Base-by-base conservation (phyloP, 371 early-diverging fungal species). In the Mucor racemosus region DNA sequence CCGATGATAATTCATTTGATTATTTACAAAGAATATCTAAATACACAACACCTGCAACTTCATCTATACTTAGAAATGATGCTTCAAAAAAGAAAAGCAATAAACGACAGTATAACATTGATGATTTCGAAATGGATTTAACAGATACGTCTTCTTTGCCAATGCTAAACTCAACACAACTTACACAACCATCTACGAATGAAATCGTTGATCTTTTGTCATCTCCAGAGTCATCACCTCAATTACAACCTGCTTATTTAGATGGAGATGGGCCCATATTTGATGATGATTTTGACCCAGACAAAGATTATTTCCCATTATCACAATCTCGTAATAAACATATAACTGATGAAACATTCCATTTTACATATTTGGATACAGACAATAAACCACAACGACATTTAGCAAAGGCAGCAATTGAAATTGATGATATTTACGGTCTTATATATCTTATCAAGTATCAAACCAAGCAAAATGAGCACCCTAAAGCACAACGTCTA, bases 301-400 rank as follows among this genome's bases (percentile, higher is more conserved):
- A 68, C 13, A 19, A 53, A 10, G 67, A 71, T 8, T 66, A 58
- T 17, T 66, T 66, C 21, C 67, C 71, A n/a, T 14, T 63, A 15
- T 59, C 71, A 26, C 66, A 66, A 42, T 35, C 60, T 11, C 53
- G 60, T 1, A 46, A 38, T 19, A 46, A 60, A 13, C 19, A 46
- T n/a, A 60, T 67, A 3, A 26, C 11, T 1, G n/a, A 71, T 13
- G 64, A 64, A 3, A 56, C 50, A 17, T 71, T 71, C 36, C 64
- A 63, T 26, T 84, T 74, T 35, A 76, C 79, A 4, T 84, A 74
- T 65, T 41, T 84, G 1, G 67, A 77, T 55, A 42, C 58, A 31
- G 48, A 60, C 0, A 55, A 64, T 3, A 17, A 75, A 5, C 66
- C 66, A 11, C 78, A 77, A 0, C 41, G 69, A 6, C 75, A 72